Evolutionary conservation across 2,329 filamentous ascomycete genomes (phyloP).

Genomic region (Zymoseptoria tritici): DNA sequence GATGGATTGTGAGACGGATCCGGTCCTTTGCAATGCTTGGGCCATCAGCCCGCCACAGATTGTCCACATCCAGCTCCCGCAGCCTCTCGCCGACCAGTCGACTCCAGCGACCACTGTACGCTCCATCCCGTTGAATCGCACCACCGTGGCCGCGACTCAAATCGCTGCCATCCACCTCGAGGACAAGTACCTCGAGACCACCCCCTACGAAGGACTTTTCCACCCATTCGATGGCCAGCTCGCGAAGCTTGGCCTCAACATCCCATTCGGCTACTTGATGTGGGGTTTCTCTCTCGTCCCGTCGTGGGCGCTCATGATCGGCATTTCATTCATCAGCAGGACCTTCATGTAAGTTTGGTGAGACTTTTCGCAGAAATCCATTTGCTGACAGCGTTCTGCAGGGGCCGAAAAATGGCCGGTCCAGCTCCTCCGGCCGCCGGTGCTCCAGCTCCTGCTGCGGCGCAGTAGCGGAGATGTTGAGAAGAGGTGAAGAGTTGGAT

Average conservation of each 20-base stretch:
- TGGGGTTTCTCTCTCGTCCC: slow-evolving; percentile 56
- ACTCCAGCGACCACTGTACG: slow-evolving; percentile 58
- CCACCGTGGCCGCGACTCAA: slow-evolving; percentile 57
- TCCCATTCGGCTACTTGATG: slow-evolving; percentile 60
- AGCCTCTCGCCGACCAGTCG: slow-evolving; percentile 54
- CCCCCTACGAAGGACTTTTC: slow-evolving; percentile 58
- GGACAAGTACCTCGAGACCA: slow-evolving; percentile 46
- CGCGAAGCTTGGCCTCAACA: slow-evolving; percentile 53
- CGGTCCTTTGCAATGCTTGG: slow-evolving; percentile 69
- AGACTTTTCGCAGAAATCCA: neutral
- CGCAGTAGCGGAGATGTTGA: neutral
- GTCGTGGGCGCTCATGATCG: slow-evolving; percentile 70
- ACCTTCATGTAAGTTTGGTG: slow-evolving; percentile 61
- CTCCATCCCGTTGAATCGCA: slow-evolving; percentile 61
- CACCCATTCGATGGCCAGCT: slow-evolving; percentile 68
- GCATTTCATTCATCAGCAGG: slow-evolving; percentile 65
- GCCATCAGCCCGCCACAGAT: slow-evolving; percentile 56
- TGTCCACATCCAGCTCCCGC: slow-evolving; percentile 57
- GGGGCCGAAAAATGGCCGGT: slow-evolving; percentile 7
- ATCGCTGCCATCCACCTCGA: slow-evolving; percentile 56
- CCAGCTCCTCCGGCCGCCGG: slow-evolving; percentile 2
- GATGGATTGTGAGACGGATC: slow-evolving; percentile 67
- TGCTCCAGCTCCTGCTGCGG: slow-evolving; percentile 1
- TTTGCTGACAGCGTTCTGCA: neutral
- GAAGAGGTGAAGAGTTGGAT: neutral